phyloP scores from a whole-genome alignment of 805 yeast species.

The Cyberlindnera veronae region DNA sequence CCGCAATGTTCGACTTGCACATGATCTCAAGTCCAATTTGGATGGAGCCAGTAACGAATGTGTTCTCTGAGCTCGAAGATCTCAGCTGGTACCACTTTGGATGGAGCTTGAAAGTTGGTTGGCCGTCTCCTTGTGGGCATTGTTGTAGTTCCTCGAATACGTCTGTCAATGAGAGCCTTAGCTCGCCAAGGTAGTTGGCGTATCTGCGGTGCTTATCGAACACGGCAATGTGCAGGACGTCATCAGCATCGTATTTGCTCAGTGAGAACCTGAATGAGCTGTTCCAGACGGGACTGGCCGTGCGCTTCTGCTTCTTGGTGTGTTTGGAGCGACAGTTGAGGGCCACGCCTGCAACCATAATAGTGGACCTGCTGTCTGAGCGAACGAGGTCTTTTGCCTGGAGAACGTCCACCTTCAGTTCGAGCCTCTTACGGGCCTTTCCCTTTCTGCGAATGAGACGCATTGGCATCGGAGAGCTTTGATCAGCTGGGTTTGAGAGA shows the following conservation, averaged over 20 bases:
- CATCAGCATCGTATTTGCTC: conserved; percentile 5
- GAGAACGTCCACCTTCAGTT: conserved; percentile 18
- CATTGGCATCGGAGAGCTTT: neutral
- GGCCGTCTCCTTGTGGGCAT: neutral
- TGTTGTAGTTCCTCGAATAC: conserved; percentile 11
- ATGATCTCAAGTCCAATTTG: conserved; percentile 40
- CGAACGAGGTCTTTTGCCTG: conserved; percentile 25
- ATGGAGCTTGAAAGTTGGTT: conserved; percentile 11
- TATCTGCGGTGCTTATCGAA: conserved; percentile 27
- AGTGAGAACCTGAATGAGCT: conserved; percentile 16
- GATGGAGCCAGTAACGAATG: conserved; percentile 48
- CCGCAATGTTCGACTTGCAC: conserved; percentile 19
- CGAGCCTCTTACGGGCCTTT: conserved; percentile 13
- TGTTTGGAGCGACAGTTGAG: conserved; percentile 22
- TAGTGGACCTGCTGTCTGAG: conserved; percentile 13
- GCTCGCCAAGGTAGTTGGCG: conserved; percentile 27
- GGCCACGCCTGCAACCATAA: conserved; percentile 25
- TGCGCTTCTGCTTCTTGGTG: conserved; percentile 20
- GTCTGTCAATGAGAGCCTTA: conserved; percentile 23
- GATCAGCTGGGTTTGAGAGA: too few species aligned
- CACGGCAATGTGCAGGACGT: conserved; percentile 23
- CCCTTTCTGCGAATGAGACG: conserved; percentile 4
- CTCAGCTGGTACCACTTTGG: conserved; percentile 45
- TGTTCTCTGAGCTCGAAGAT: conserved; percentile 36
- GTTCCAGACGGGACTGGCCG: conserved; percentile 27